Evolutionary conservation across 352 stramenopile species (phyloP), one percentile per base, ranked within the genome.

Genomic region (Globisporangium camurandrum): DNA sequence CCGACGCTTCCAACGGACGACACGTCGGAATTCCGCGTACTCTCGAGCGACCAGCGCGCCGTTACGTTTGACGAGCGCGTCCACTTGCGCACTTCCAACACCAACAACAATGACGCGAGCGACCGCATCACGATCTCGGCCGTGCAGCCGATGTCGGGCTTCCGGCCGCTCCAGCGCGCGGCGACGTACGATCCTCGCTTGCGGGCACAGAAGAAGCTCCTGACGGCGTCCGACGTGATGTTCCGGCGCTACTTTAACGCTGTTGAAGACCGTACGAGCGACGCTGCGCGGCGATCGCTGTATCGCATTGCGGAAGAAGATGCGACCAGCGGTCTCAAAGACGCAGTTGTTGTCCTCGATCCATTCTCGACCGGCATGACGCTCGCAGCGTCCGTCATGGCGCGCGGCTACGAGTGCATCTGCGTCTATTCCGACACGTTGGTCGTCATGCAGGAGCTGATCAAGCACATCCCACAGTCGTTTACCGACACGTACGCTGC

Each of bases 351-450:
- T n/a, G 69, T 98, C 30, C 85, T 98, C 10, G 92, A 98, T 59
- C 93, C 95, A 6, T 98, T 98, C 67, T 97, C 87, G 0, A 98
- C 94, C 42, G 95, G 93, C 53, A 93, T 87, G 62, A 82, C 96
- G 41, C 63, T 98, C 23, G 93, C 87, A 1, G 70, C 96, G 51
- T 84, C 93, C 53, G 86, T 93, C 1, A 51, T 85, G 42, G 81
- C 74, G 46, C 82, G 86, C 38, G 94, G 92, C 26, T 97, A 93
- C 60, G 76, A 69, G 1, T 81, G 67, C 60, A 56, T 92, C 54
- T 84, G 73, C 54, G 63, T 89, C 34, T 88, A 87, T 59, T 88
- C 75, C 38, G 80, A 92, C 58, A 89, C 80, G 46, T 67, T 92
- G 3, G 56, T 76, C 19, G 75, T 89, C 49, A 85, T 85, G 49